phyloP scores from a whole-genome alignment of 768 basidiomycete genomes.

The Termitomyces titanicus region DNA sequence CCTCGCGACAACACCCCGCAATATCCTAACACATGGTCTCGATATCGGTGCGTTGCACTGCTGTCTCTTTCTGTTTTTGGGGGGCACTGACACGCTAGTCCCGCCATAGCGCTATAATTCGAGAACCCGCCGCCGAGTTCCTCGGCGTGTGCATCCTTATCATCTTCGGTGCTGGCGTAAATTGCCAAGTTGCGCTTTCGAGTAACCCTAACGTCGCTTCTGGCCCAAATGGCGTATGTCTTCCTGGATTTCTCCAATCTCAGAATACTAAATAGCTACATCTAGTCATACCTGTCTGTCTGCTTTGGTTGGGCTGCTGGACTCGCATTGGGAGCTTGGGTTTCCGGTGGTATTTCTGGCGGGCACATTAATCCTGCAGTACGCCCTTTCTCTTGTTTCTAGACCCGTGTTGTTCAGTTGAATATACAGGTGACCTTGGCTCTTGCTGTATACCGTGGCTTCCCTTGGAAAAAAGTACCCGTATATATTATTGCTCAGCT shows the following conservation, averaged over 20 bases:
- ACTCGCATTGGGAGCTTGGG: conserved; percentile 66
- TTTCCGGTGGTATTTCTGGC: conserved; percentile 62
- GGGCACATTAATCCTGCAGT: conserved; percentile 77
- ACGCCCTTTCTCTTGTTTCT: conserved; percentile 14
- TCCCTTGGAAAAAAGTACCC: conserved; percentile 82
- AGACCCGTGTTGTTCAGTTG: not conserved
- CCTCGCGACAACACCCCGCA: conserved; percentile 27
- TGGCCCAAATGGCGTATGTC: conserved; percentile 53
- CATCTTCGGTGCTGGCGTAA: conserved; percentile 55
- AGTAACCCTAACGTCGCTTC: conserved; percentile 40
- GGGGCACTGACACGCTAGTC: not conserved
- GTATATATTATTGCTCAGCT: conserved; percentile 62
- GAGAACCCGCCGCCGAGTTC: conserved; percentile 65
- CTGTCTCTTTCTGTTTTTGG: not conserved
- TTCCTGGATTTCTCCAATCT: not conserved
- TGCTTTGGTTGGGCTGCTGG: conserved; percentile 58
- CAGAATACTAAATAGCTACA: not conserved
- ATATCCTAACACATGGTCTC: conserved; percentile 54
- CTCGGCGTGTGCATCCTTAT: conserved; percentile 55
- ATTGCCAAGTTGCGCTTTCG: conserved; percentile 55
- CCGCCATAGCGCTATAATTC: conserved; percentile 36
- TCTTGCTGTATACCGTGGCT: conserved; percentile 63
- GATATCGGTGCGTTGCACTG: conserved; percentile 39
- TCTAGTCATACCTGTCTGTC: conserved; percentile 44
- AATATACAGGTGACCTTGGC: conserved; percentile 58